phyloP scores from a whole-genome alignment of 257 asterid species.

The Ilex aquifolium region DNA sequence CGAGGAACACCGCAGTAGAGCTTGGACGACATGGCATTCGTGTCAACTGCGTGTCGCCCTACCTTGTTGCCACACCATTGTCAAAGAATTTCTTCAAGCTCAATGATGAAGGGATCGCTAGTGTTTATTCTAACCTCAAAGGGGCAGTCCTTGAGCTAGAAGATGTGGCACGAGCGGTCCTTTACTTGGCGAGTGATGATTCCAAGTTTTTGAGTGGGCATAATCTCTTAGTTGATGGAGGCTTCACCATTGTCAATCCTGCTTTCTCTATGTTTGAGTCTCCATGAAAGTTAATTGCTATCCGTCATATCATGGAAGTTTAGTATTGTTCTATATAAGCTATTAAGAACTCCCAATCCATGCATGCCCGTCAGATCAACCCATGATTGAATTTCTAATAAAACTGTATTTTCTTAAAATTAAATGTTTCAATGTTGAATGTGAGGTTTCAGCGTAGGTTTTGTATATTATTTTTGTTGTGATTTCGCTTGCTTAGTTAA shows the following conservation, averaged over 20 bases:
- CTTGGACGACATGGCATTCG: conserved; percentile 64
- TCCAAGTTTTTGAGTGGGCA: conserved; percentile 59
- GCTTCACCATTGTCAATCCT: conserved; percentile 59
- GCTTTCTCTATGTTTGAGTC: conserved; percentile 10
- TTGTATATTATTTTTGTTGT: too few relatives aligned
- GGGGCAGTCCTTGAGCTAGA: conserved; percentile 48
- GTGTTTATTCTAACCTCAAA: conserved; percentile 52
- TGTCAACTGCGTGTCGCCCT: conserved; percentile 63
- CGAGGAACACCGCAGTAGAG: conserved; percentile 59
- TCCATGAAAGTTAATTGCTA: too few relatives aligned
- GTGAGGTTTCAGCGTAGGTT: too few relatives aligned
- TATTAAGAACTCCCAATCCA: too few relatives aligned
- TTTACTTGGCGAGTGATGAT: conserved; percentile 59
- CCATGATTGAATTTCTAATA: too few relatives aligned
- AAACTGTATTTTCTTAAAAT: too few relatives aligned
- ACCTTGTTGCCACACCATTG: conserved; percentile 69
- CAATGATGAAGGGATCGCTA: conserved; percentile 36
- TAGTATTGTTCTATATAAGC: too few relatives aligned
- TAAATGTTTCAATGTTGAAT: too few relatives aligned
- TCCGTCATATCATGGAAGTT: too few relatives aligned
- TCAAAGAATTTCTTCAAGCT: conserved; percentile 36
- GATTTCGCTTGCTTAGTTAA: too few relatives aligned
- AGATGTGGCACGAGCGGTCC: conserved; percentile 80
- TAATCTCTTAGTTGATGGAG: conserved; percentile 73
- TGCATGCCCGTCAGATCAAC: too few relatives aligned